Conservation (phyloP, 352 stramenopile genomes). For the Globisporangium spinosum region DNA sequence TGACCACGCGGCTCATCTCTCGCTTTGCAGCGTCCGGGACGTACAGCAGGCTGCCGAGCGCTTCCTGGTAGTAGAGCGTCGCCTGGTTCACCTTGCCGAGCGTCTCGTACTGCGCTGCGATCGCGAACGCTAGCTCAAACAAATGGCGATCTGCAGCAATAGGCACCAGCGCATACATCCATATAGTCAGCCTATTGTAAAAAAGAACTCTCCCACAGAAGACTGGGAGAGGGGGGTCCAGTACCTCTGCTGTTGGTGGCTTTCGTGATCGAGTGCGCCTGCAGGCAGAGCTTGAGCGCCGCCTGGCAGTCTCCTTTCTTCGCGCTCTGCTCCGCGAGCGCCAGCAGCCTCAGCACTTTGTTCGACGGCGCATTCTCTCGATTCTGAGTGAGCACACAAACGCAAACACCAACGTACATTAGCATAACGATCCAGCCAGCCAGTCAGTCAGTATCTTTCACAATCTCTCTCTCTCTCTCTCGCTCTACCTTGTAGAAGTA, state of each 20-base stretch:
- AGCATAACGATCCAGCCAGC: not conserved
- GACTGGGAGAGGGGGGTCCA: no score
- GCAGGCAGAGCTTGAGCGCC: slow-evolving; percentile 63
- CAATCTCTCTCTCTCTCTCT: not conserved
- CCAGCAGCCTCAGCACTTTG: slow-evolving; percentile 48
- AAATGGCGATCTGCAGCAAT: slow-evolving; percentile 47
- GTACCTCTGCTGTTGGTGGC: slow-evolving; percentile 61
- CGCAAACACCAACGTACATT: not conserved
- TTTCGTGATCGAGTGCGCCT: slow-evolving; percentile 63
- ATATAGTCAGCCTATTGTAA: no score
- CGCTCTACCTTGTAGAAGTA: slow-evolving; percentile 59
- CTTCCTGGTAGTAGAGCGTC: slow-evolving; percentile 69
- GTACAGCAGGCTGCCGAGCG: slow-evolving; percentile 45
- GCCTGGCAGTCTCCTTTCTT: slow-evolving; percentile 41
- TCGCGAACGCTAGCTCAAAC: slow-evolving; percentile 73
- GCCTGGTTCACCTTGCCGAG: slow-evolving; percentile 36
- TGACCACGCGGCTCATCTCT: slow-evolving; percentile 53
- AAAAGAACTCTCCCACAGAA: no score
- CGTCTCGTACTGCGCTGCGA: slow-evolving; percentile 72
- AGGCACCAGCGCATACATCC: no score
- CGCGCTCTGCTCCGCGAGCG: slow-evolving; percentile 43
- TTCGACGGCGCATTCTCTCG: slow-evolving; percentile 52
- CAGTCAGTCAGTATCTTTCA: not conserved
- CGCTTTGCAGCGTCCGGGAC: slow-evolving; percentile 28
- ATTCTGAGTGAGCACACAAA: slow-evolving; percentile 28